A percentile compares a stretch with the other conserved stretches of the same genome.
These are phyloP conservation scores for Aspergillus wentii DNA, from an alignment of 495 filamentous ascomycete genomes.

Conservation along the genomic window DNA sequence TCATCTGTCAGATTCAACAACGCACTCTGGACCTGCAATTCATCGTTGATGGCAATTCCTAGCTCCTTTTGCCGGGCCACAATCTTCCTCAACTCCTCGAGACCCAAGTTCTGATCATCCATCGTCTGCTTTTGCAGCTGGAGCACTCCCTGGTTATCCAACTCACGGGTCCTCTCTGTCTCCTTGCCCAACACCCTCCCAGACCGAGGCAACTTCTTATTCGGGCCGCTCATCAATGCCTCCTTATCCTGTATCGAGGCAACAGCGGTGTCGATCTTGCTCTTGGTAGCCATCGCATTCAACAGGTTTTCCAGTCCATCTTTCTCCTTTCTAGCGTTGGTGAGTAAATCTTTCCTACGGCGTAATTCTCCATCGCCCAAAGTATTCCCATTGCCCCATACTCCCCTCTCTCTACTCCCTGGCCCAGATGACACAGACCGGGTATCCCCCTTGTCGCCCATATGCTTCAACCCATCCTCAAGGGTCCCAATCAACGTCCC, in stretches of 20 bases:
- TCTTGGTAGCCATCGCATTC: conserved; percentile 63
- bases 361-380: conserved; percentile 87
- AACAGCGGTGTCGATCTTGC: conserved; percentile 37
- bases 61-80: conserved; percentile 80
- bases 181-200: conserved; percentile 83
- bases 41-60: conserved; percentile 77
- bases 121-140: conserved; percentile 82
- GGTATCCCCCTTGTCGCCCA: no score
- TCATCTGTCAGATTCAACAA: conserved; percentile 71
- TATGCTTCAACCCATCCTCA: conserved; percentile 62
- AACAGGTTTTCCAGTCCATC: conserved; percentile 82
- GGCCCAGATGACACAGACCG: no score
- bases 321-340: conserved; percentile 72
- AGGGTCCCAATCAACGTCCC: conserved; percentile 61
- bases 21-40: conserved; percentile 79
- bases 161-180: conserved; percentile 79
- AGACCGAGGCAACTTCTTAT: conserved; percentile 25
- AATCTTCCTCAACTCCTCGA: conserved; percentile 70
- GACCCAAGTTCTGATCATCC: conserved; percentile 76
- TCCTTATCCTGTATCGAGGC: conserved; percentile 53
- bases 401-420: not conserved
- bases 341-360: conserved; percentile 72
- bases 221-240: conserved; percentile 35
- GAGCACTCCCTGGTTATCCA: conserved; percentile 86
- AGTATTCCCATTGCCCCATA: conserved; percentile 2